Conservation (phyloP, 2,329 filamentous ascomycete species). For the Microdochium paspali region DNA sequence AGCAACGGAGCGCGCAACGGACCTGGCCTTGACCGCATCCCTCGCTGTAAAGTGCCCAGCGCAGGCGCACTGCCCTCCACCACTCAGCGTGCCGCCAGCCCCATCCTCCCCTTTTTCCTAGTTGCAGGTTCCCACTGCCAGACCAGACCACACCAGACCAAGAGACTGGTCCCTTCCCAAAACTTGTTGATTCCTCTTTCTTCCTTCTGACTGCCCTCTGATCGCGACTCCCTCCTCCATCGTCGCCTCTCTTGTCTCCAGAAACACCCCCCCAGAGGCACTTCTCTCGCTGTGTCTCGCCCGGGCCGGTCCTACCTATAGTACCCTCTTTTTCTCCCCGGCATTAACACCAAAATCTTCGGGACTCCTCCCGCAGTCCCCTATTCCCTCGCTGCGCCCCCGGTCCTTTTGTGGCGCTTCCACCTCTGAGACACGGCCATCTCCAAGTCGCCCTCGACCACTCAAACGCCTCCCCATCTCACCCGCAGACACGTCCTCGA, state of each 20-base stretch:
- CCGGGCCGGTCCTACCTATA: neutral
- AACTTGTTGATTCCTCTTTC: neutral
- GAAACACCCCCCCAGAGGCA: no score
- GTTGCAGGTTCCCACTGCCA: neutral
- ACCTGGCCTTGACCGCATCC: neutral
- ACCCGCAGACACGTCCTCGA: neutral
- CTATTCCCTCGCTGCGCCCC: neutral
- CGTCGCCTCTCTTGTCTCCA: no score
- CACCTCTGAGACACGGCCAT: neutral
- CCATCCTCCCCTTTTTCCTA: neutral
- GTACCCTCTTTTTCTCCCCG: neutral
- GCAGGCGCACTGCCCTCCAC: neutral
- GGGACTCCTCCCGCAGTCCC: no score
- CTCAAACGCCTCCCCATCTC: neutral
- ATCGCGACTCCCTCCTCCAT: neutral
- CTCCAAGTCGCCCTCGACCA: neutral
- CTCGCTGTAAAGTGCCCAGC: neutral
- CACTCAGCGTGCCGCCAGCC: neutral
- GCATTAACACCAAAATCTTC: no score
- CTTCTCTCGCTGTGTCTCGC: neutral
- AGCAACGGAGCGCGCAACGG: no score
- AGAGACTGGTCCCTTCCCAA: no score
- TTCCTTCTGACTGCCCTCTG: neutral
- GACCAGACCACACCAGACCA: neutral
- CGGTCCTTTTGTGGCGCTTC: neutral